Conservation (phyloP, 129 eudicot species). For the Escallonia rubra region DNA sequence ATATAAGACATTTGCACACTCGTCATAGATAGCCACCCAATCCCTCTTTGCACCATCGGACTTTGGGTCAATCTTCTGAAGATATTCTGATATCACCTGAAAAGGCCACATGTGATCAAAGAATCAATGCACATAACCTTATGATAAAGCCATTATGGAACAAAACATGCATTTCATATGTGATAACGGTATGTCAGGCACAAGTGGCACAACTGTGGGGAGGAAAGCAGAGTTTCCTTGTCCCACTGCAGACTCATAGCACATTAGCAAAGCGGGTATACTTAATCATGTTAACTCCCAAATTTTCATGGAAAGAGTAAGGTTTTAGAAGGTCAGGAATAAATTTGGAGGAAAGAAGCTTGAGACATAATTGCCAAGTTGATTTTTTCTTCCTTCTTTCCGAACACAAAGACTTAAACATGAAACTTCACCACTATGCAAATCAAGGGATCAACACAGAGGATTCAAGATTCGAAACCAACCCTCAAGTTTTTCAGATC, state of each 20-base stretch:
- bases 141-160: not conserved
- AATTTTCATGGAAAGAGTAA: not conserved
- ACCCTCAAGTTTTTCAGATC: constrained; percentile 98
- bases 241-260: not conserved
- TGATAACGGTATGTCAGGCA: not conserved
- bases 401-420: not conserved
- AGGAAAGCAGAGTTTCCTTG: not conserved
- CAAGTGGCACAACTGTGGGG: not conserved
- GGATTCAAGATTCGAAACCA: constrained; percentile 9
- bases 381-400: not conserved
- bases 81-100: constrained; percentile 96
- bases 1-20: constrained; percentile 93
- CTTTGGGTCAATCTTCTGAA: constrained; percentile 94
- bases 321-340: no score
- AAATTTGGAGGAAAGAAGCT: not conserved
- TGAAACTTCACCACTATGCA: not conserved
- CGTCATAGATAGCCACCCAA: constrained; percentile 99
- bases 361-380: not conserved
- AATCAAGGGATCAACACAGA: not conserved
- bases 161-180: not conserved
- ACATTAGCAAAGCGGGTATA: not conserved
- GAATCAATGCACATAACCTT: not conserved
- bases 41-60: constrained; percentile 99
- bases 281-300: not conserved
- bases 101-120: not conserved